Evolutionary conservation across 345 rosid species (phyloP).

Genomic region (Camelina neglecta): DNA sequence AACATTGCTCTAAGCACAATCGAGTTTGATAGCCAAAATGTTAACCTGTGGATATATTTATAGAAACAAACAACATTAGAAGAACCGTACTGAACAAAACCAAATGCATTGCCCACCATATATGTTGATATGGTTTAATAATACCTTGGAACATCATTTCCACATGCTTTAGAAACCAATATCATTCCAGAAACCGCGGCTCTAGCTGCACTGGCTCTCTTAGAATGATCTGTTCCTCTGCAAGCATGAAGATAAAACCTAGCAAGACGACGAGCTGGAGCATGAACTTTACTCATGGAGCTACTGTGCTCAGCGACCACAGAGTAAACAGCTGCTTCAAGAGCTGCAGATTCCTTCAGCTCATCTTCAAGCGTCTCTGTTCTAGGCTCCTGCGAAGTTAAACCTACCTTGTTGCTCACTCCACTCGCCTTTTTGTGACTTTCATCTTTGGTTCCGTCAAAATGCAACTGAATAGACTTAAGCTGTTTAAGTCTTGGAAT

Average conservation of each 20-base stretch:
- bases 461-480: constrained; percentile 63
- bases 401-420: constrained; percentile 29
- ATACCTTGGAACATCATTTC: constrained; percentile 88
- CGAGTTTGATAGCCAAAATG: constrained; percentile 93
- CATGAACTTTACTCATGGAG: constrained; percentile 79
- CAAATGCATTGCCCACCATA: too few species aligned
- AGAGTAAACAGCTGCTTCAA: constrained; percentile 87
- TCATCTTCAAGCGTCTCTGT: constrained; percentile 81
- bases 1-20: constrained; percentile 73
- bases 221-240: constrained; percentile 53
- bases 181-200: constrained; percentile 81
- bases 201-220: constrained; percentile 73
- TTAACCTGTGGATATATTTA: constrained; percentile 58
- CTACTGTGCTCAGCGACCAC: constrained; percentile 92
- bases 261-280: constrained; percentile 89
- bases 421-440: constrained; percentile 36
- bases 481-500: constrained; percentile 57
- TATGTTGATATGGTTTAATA: too few species aligned
- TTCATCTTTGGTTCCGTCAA: constrained; percentile 46
- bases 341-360: constrained; percentile 84
- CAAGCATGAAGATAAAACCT: constrained; percentile 86
- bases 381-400: constrained; percentile 51
- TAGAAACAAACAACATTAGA: too few species aligned
- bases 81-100: too few species aligned
- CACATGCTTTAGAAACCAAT: constrained; percentile 92